A percentile compares a stretch with the other conserved stretches of the same genome.
Conservation (phyloP, 2,329 filamentous ascomycete species). For the Ophiostoma ulmi region DNA sequence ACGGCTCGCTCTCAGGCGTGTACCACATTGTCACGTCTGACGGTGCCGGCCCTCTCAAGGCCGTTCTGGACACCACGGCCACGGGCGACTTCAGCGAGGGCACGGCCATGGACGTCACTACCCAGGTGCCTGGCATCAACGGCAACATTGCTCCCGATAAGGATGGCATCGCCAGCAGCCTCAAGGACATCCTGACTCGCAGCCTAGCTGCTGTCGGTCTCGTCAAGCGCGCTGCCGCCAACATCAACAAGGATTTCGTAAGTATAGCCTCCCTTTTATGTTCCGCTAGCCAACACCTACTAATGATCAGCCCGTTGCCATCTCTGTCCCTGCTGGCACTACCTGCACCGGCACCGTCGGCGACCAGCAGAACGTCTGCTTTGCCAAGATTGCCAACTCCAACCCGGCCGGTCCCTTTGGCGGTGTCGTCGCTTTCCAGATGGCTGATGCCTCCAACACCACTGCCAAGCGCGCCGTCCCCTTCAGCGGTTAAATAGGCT, state of each 20-base stretch:
- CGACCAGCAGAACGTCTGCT: slow-evolving; percentile 37
- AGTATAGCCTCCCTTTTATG: not conserved
- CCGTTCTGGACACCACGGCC: slow-evolving; percentile 38
- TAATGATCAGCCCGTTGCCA: slow-evolving; percentile 37
- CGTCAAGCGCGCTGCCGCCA: not conserved
- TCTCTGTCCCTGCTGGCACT: slow-evolving; percentile 37
- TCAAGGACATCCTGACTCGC: not conserved
- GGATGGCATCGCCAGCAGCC: not conserved
- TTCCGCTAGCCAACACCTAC: not conserved
- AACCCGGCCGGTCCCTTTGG: slow-evolving; percentile 41
- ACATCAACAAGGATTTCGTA: slow-evolving; percentile 7
- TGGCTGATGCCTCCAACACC: slow-evolving; percentile 29
- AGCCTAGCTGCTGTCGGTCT: not conserved
- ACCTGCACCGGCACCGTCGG: slow-evolving; percentile 37
- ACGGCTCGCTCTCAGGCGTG: slow-evolving; percentile 36
- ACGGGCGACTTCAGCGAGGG: slow-evolving; percentile 35
- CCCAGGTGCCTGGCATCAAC: slow-evolving; percentile 37
- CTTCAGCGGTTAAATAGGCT: not conserved
- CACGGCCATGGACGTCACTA: slow-evolving; percentile 30
- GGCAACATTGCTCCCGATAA: slow-evolving; percentile 34
- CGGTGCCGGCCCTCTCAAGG: slow-evolving; percentile 38
- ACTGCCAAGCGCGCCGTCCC: slow-evolving; percentile 2
- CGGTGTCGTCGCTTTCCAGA: slow-evolving; percentile 40
- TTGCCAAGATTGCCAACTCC: slow-evolving; percentile 42
- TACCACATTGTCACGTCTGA: slow-evolving; percentile 41